Conservation (phyloP, 2,329 filamentous ascomycete species). For the Calonectria henricotiae region DNA sequence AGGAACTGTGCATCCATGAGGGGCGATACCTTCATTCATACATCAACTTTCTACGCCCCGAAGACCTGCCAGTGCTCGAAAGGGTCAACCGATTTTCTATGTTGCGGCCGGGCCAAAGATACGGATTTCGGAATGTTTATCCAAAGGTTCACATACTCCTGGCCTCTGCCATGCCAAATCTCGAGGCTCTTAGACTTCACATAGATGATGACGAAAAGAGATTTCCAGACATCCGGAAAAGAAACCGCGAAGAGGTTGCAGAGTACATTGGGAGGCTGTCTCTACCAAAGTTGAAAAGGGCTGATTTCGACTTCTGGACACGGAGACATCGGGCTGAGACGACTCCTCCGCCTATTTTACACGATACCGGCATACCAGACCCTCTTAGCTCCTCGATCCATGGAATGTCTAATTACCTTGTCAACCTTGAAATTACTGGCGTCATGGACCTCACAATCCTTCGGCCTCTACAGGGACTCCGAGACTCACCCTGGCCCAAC, state of each 20-base stretch:
- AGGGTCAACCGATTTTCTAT: conserved; percentile 19
- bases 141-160: conserved; percentile 29
- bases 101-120: not conserved
- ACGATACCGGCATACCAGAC: not conserved
- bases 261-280: not conserved
- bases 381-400: conserved; percentile 26
- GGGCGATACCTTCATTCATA: conserved; percentile 36
- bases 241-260: conserved; percentile 25
- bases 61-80: conserved; percentile 13
- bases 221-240: conserved; percentile 20
- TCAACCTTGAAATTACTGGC: conserved; percentile 26
- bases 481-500: conserved; percentile 10
- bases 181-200: conserved; percentile 19
- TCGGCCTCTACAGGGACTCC: conserved; percentile 11
- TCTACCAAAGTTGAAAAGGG: conserved; percentile 14
- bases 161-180: conserved; percentile 32
- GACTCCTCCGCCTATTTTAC: not conserved
- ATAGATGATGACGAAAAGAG: conserved; percentile 29
- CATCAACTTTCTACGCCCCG: conserved; percentile 14
- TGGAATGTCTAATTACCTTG: conserved; percentile 23
- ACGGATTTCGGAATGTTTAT: conserved; percentile 25
- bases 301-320: conserved; percentile 22
- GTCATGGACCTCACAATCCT: conserved; percentile 22
- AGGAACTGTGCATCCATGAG: conserved; percentile 23
- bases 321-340: conserved; percentile 16